A percentile compares a stretch with the other conserved stretches of the same genome.
These are phyloP conservation scores for Trichoderma harzianum DNA, from an alignment of 2,329 filamentous ascomycete genomes.

Conservation along the genomic window DNA sequence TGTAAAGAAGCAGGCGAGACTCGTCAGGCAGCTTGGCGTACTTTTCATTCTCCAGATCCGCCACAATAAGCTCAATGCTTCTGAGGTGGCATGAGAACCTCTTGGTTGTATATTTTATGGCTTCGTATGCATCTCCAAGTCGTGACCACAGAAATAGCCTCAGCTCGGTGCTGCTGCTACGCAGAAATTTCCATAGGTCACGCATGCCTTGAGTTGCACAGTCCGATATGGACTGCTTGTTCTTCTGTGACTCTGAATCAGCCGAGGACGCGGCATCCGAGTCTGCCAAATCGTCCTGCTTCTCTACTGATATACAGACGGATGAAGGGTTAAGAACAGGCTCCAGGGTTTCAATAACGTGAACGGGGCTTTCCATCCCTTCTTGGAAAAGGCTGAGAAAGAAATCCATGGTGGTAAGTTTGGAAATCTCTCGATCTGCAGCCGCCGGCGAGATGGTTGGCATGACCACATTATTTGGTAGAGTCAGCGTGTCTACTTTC, in stretches of 20 bases:
- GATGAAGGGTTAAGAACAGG: slow-evolving; percentile 78
- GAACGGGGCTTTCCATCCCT: slow-evolving; percentile 73
- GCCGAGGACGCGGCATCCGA: slow-evolving; percentile 18
- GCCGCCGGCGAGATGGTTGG: slow-evolving; percentile 78
- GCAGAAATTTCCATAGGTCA: slow-evolving; percentile 82
- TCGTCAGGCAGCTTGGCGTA: slow-evolving; percentile 57
- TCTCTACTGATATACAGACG: slow-evolving; percentile 39
- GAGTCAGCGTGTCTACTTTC: slow-evolving; percentile 46
- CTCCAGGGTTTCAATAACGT: slow-evolving; percentile 87
- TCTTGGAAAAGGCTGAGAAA: slow-evolving; percentile 87
- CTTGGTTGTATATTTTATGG: slow-evolving; percentile 82
- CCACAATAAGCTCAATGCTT: slow-evolving; percentile 78
- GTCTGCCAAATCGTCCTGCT: slow-evolving; percentile 17
- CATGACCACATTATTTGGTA: slow-evolving; percentile 87
- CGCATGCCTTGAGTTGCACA: slow-evolving; percentile 57
- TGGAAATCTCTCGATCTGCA: slow-evolving; percentile 85
- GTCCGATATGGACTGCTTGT: slow-evolving; percentile 45
- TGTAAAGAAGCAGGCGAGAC: slow-evolving; percentile 65
- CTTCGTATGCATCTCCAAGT: slow-evolving; percentile 82
- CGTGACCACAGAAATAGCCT: slow-evolving; percentile 86
- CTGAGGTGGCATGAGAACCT: slow-evolving; percentile 83
- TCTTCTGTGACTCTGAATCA: neutral
- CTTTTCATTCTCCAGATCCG: slow-evolving; percentile 59
- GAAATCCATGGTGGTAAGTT: slow-evolving; percentile 93
- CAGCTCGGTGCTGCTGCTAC: slow-evolving; percentile 75